A percentile compares a stretch with the other conserved stretches of the same genome.
These are phyloP conservation scores for Neurospora sp. DNA, from an alignment of 495 filamentous ascomycete genomes.

Conservation along the genomic window DNA sequence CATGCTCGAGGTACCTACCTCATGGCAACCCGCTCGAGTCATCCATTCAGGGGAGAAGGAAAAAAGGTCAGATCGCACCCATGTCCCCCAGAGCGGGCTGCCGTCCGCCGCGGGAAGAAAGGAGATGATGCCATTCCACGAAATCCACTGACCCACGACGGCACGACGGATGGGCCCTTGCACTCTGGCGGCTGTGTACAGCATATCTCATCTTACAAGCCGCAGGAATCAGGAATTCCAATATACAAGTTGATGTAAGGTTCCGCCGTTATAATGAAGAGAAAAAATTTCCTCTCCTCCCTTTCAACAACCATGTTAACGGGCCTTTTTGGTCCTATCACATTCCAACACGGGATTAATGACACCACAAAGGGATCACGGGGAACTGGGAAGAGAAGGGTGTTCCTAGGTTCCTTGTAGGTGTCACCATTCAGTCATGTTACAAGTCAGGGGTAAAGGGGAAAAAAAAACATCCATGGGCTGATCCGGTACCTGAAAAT, in stretches of 20 bases:
- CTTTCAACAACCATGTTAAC: background rate
- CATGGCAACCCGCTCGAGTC: background rate
- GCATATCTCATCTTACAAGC: background rate
- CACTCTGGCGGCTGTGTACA: background rate
- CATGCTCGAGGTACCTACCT: background rate
- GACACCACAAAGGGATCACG: background rate
- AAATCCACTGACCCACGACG: background rate
- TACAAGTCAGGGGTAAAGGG: too few relatives aligned
- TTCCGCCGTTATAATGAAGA: background rate
- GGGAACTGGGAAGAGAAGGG: background rate
- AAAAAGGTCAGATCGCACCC: background rate
- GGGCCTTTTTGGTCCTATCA: background rate
- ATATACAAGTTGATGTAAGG: background rate
- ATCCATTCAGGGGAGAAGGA: background rate
- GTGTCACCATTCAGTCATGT: too few relatives aligned
- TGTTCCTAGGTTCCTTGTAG: too few relatives aligned
- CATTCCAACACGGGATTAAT: background rate
- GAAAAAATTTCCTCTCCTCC: background rate
- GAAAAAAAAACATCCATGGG: background rate
- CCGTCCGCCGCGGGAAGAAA: background rate
- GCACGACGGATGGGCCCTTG: background rate
- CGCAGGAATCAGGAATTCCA: background rate
- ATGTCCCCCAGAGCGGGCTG: background rate
- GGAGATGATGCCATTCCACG: background rate
- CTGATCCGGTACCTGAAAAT: background rate